These are phyloP conservation scores for Syzygium syzygioides DNA, from an alignment of 441 rosid species.

Conservation along the genomic window DNA sequence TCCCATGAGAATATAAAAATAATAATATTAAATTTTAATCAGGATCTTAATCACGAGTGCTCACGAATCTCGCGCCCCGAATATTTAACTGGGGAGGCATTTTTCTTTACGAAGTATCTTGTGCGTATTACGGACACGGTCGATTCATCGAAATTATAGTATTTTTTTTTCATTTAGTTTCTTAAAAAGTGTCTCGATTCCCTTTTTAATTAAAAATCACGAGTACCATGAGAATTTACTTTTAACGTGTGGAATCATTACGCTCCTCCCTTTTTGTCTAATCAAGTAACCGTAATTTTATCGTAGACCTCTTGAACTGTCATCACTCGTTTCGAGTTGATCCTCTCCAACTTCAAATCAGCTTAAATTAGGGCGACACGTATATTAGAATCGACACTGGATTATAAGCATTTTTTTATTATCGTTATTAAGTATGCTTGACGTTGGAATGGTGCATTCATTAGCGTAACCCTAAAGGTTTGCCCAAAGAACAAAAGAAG, in stretches of 20 bases:
- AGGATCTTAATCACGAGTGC: not conserved
- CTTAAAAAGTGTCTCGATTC: no score
- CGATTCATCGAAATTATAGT: no score
- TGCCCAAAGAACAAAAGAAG: not conserved
- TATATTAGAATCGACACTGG: not conserved
- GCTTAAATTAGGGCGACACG: fast-evolving
- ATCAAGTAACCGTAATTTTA: not conserved
- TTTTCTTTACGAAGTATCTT: fast-evolving
- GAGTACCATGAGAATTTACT: not conserved
- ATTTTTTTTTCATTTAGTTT: no score
- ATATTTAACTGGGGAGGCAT: not conserved
- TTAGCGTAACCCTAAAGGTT: not conserved
- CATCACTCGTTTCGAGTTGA: not conserved
- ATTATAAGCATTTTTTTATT: no score
- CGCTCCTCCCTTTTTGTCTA: fast-evolving
- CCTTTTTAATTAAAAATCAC: not conserved
- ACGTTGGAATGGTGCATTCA: not conserved
- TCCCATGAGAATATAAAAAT: not conserved
- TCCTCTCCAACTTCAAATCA: not conserved
- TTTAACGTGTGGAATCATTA: fast-evolving
- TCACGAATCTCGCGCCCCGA: not conserved
- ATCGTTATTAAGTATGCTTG: not conserved
- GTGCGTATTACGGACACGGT: fast-evolving
- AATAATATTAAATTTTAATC: not conserved
- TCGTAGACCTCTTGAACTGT: not conserved